A percentile compares a stretch with the other conserved stretches of the same genome.
Conservation (phyloP, 2,329 filamentous ascomycete species). For the Salinomyces thailandicus region DNA sequence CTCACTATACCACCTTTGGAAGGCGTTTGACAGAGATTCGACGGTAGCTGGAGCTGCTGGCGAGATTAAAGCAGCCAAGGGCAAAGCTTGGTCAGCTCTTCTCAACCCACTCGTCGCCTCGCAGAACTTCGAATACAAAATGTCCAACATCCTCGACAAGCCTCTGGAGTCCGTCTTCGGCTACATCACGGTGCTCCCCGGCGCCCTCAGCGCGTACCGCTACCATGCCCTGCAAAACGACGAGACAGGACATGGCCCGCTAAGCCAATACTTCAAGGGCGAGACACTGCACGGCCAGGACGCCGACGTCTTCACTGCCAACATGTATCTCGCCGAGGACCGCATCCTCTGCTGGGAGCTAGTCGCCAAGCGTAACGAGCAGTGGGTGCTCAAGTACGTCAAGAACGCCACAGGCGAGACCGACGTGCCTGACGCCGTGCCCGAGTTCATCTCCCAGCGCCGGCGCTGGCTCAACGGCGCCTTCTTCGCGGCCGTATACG, state of each 20-base stretch:
- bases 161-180: slow-evolving; percentile 94
- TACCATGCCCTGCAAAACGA: slow-evolving; percentile 97
- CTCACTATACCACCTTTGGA: slow-evolving; percentile 96
- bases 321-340: slow-evolving; percentile 88
- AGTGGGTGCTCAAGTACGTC: slow-evolving; percentile 97
- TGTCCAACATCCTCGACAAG: slow-evolving; percentile 98
- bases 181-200: slow-evolving; percentile 93
- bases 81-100: slow-evolving; percentile 68
- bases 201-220: slow-evolving; percentile 87
- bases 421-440: slow-evolving; percentile 87
- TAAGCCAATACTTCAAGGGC: slow-evolving; percentile 98
- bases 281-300: slow-evolving; percentile 93
- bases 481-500: slow-evolving; percentile 97
- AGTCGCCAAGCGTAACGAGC: slow-evolving; percentile 85
- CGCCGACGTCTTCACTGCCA: slow-evolving; percentile 93
- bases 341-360: slow-evolving; percentile 89
- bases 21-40: slow-evolving; percentile 95
- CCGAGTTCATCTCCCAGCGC: slow-evolving; percentile 94
- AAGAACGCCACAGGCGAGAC: slow-evolving; percentile 95
- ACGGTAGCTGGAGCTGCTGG: slow-evolving; percentile 94
- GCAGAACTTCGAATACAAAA: slow-evolving; percentile 99
- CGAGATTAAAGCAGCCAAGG: slow-evolving; percentile 96
- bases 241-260: slow-evolving; percentile 82
- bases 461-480: slow-evolving; percentile 96
- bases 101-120: slow-evolving; percentile 91